Base-by-base conservation (phyloP, 345 rosid genomes). In the Eucalyptus camaldulensis region DNA sequence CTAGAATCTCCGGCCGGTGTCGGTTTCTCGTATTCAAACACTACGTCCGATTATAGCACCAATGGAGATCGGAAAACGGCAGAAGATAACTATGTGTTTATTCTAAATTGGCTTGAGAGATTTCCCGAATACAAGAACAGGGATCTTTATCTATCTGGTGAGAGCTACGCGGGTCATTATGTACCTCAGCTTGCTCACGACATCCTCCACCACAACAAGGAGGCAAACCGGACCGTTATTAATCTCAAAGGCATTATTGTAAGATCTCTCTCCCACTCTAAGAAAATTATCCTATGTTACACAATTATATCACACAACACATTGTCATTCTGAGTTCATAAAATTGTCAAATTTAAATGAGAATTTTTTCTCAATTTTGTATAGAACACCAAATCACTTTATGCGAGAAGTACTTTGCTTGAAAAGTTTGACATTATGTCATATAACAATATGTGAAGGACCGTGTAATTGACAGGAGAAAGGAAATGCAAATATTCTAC, bases 161-260 rank as follows among this genome's bases (percentile, higher is more conserved):
- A 97, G 91, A 96, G 99, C 91, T 96, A 97, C 76, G 98, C 98
- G 0, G 99, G 98, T 4, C 99, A 97, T 90, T 96, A 95, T 89
- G 97, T 94, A 11, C 97, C 99, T 62, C 98, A 96, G 50, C 95
- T 97, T 81, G 96, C 98, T 11, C 95, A 94, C 49, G 90, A 93
- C 83, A 94, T 97, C 91, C 94, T 95, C 33, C 16, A 81, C 88
- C 94, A 95, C 50, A 95, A 94, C 91, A 88, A 90, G 47, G 92
- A 88, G 83, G 89, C 93, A 50, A 92, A 92, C 89, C 92, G 27
- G 22, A 92, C 93, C 33, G 87, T 90, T 44, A 93, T 97, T 93
- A 94, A 97, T 88, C 96, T 97, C 95, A 94, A 95, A 92, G 99
- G 99, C 56, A 95, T 97, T 88, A 87, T 93, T 15, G 96, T 95